Percentiles rank a stretch among this genome's conserved stretches.
Conservation (phyloP, 805 yeast genomes). For the Candida succiphila region DNA sequence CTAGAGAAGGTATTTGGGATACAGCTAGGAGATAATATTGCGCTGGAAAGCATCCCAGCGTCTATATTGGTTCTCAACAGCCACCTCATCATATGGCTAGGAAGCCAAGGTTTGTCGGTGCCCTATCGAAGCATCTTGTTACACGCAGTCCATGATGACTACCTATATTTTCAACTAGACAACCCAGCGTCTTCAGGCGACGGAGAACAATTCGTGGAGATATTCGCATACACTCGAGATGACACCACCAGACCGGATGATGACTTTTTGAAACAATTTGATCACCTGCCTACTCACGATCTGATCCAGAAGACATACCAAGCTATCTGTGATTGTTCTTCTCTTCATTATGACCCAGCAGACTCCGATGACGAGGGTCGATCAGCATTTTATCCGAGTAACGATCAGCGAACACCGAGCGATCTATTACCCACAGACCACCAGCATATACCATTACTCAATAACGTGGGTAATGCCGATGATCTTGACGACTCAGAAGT, state of each 20-base stretch:
- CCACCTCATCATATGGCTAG: conserved; percentile 9
- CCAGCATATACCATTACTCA: neutral
- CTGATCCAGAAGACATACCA: conserved; percentile 16
- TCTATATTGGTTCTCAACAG: neutral
- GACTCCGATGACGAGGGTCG: conserved; percentile 5
- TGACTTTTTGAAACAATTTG: conserved; percentile 1
- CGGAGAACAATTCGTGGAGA: conserved; percentile 1
- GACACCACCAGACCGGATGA: neutral
- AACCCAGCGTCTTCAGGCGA: neutral
- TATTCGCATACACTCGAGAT: neutral
- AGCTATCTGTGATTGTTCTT: conserved; percentile 28
- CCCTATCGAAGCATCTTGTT: conserved; percentile 7
- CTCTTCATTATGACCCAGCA: conserved; percentile 24
- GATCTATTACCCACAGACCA: no score
- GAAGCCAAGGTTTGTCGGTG: no score
- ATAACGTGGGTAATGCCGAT: conserved; percentile 15
- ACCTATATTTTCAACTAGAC: conserved; percentile 8
- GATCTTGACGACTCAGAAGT: conserved; percentile 19
- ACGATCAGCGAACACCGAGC: no score
- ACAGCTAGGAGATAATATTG: neutral
- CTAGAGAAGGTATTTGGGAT: no score
- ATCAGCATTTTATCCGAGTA: no score
- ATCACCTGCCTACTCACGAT: neutral
- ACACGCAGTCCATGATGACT: conserved; percentile 5
- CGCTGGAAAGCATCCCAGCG: neutral